Conservation (phyloP, 257 asterid species). For the Solanum ossicruentum region DNA sequence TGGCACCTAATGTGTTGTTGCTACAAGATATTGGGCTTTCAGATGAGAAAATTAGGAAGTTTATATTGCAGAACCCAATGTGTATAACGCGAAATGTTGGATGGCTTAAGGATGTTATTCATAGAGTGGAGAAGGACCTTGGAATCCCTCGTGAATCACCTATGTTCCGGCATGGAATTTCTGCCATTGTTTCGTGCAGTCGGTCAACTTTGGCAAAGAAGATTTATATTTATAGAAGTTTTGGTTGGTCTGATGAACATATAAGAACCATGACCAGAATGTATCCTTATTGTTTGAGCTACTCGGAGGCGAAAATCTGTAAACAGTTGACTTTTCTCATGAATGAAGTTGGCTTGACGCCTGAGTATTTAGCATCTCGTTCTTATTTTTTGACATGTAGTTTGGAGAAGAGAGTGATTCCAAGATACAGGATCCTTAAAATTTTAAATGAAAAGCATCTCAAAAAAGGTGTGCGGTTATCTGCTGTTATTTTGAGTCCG, state of each 20-base stretch:
- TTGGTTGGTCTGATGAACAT: neutral
- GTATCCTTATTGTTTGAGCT: neutral
- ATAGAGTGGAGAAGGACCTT: neutral
- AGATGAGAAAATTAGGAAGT: neutral
- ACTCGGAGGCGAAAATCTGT: neutral
- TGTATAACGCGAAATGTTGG: neutral
- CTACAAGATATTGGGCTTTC: neutral
- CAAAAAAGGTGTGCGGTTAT: neutral
- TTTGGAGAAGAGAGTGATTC: conserved; percentile 12
- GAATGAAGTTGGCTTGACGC: neutral
- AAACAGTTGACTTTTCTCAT: neutral
- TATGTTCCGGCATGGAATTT: neutral
- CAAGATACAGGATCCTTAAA: conserved; percentile 2
- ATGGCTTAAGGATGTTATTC: neutral
- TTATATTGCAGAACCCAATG: neutral
- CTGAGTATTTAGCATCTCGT: neutral
- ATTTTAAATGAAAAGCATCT: conserved; percentile 3
- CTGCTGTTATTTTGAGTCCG: accelerated
- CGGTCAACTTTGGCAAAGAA: neutral
- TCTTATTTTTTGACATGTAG: neutral
- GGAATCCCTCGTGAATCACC: conserved; percentile 3
- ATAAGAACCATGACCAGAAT: neutral
- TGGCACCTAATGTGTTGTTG: neutral
- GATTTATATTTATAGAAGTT: neutral
- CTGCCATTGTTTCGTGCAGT: neutral